These are phyloP conservation scores for Cystobasidiaceae sp. DNA, from an alignment of 1,284 basidiomycete species.

Conservation along the genomic window DNA sequence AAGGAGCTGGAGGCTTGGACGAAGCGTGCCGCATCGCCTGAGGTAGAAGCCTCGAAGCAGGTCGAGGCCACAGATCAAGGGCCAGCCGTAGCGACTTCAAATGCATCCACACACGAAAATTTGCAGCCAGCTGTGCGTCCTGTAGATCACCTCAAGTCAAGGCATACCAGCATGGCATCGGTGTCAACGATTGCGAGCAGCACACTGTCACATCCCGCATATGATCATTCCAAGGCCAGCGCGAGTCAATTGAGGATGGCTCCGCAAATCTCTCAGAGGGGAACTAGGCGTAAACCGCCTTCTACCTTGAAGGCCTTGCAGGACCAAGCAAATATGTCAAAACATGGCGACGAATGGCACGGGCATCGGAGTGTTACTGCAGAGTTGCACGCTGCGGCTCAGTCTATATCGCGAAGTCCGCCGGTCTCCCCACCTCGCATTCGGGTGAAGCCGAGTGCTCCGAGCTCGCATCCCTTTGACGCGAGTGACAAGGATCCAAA, in stretches of 20 bases:
- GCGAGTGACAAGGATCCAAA: neutral
- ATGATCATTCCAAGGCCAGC: neutral
- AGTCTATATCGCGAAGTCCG: no score
- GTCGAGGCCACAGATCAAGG: neutral
- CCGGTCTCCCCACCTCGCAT: no score
- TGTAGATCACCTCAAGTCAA: no score
- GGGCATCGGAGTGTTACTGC: neutral
- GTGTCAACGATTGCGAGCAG: neutral
- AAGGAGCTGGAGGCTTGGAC: slow-evolving; percentile 3
- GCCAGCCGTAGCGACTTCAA: neutral
- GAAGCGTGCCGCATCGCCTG: neutral
- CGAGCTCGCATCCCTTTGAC: no score
- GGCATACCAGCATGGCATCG: neutral
- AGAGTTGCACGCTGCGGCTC: neutral
- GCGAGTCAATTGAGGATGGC: neutral
- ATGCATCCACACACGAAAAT: no score
- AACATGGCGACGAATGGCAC: slow-evolving; percentile 8
- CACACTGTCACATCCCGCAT: neutral
- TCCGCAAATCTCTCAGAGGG: neutral
- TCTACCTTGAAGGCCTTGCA: neutral
- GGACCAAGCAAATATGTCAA: neutral
- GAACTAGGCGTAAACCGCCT: neutral
- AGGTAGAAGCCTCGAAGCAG: neutral
- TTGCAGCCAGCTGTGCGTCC: no score
- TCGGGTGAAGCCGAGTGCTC: no score